phyloP scores from a whole-genome alignment of 352 stramenopile species.

The Phytophthora pistaciae region DNA sequence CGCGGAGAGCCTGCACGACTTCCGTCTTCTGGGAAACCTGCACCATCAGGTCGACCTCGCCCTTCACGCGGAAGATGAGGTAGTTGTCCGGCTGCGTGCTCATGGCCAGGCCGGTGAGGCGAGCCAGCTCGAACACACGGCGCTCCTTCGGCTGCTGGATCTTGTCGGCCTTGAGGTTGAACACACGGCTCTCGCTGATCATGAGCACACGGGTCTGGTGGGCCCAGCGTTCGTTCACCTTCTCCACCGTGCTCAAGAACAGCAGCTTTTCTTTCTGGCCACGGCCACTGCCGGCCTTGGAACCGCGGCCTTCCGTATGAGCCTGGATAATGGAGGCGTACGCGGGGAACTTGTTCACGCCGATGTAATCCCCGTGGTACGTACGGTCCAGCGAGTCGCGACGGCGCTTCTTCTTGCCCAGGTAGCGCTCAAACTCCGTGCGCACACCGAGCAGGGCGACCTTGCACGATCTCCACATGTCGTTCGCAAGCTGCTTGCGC shows the following conservation, averaged over 20 bases:
- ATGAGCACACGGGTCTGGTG: slow-evolving; percentile 82
- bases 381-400: slow-evolving; percentile 79
- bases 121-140: slow-evolving; percentile 69
- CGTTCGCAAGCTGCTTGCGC: slow-evolving; percentile 70
- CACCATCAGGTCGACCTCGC: slow-evolving; percentile 78
- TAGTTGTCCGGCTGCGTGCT: slow-evolving; percentile 87
- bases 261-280: slow-evolving; percentile 63
- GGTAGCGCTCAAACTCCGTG: slow-evolving; percentile 86
- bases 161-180: slow-evolving; percentile 89
- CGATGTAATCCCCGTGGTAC: slow-evolving; percentile 86
- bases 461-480: slow-evolving; percentile 80
- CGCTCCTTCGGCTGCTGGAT: slow-evolving; percentile 87
- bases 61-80: slow-evolving; percentile 78
- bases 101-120: slow-evolving; percentile 72
- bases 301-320: slow-evolving; percentile 40
- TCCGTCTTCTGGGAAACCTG: slow-evolving; percentile 84
- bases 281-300: slow-evolving; percentile 32
- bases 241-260: slow-evolving; percentile 76
- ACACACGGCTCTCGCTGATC: slow-evolving; percentile 79
- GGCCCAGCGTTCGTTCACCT: slow-evolving; percentile 88
- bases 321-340: slow-evolving; percentile 73
- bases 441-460: slow-evolving; percentile 78
- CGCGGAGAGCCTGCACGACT: slow-evolving; percentile 77
- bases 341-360: slow-evolving; percentile 71
- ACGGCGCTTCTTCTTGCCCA: slow-evolving; percentile 88